Percentiles rank a stretch among this genome's conserved stretches.
Evolutionary conservation across 352 stramenopile genomes (phyloP).

Genomic region (Pythium grandisporangium): DNA sequence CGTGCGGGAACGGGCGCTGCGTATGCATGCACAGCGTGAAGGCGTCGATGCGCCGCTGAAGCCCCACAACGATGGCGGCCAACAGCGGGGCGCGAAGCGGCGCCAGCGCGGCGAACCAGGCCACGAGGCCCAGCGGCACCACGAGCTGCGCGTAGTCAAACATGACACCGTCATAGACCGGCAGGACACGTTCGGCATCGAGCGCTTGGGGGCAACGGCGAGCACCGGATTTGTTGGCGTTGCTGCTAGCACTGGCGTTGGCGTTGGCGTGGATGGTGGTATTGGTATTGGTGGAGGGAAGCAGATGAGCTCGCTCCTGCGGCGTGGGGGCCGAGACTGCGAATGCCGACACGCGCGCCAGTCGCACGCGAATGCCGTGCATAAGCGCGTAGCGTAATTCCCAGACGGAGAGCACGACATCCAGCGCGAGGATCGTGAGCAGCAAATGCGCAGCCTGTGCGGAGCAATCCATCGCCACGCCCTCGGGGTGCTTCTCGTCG

Average conservation of each 20-base stretch:
- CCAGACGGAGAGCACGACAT: slow-evolving; percentile 18
- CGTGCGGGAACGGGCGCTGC: slow-evolving; percentile 50
- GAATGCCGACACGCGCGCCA: too few relatives aligned
- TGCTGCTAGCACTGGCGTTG: too few relatives aligned
- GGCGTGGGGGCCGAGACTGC: too few relatives aligned
- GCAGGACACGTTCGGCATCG: slow-evolving; percentile 29
- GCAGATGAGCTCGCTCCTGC: too few relatives aligned
- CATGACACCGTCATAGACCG: slow-evolving; percentile 57
- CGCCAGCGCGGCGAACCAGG: slow-evolving; percentile 49
- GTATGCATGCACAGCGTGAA: slow-evolving; percentile 48
- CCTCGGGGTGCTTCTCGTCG: too few relatives aligned
- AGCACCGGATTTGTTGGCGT: too few relatives aligned
- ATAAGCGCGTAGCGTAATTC: too few relatives aligned
- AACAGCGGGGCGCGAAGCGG: slow-evolving; percentile 26
- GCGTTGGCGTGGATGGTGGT: too few relatives aligned
- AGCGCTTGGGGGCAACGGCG: too few relatives aligned
- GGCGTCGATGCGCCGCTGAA: slow-evolving; percentile 60
- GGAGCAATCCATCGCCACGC: slow-evolving; percentile 18
- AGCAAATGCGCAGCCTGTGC: slow-evolving; percentile 42
- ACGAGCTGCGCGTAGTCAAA: slow-evolving; percentile 71
- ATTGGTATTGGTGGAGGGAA: too few relatives aligned
- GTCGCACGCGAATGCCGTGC: too few relatives aligned
- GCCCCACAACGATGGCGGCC: slow-evolving; percentile 33
- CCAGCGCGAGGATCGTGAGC: slow-evolving; percentile 27
- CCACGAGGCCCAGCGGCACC: slow-evolving; percentile 47